These are phyloP conservation scores for Malus orientalis DNA, from an alignment of 306 rosid species.

Conservation along the genomic window DNA sequence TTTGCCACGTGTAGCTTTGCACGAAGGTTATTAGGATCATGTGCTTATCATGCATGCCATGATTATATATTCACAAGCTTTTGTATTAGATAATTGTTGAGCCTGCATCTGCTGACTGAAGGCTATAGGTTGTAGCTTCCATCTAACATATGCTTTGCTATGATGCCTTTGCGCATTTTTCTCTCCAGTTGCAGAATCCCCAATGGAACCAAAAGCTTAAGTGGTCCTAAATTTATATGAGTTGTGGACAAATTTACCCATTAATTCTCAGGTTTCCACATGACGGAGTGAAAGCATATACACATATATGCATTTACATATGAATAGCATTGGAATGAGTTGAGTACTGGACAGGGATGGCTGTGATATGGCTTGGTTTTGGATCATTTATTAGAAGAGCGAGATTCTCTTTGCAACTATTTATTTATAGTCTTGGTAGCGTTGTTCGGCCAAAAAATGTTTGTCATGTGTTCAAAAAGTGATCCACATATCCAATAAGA, in stretches of 20 bases:
- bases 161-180: conserved; percentile 1
- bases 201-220: neutral
- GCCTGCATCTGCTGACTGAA: neutral
- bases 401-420: neutral
- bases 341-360: neutral
- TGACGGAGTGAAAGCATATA: neutral
- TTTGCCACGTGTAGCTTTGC: conserved; percentile 31
- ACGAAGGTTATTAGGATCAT: conserved; percentile 47
- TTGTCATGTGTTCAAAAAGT: too few relatives aligned
- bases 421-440: neutral
- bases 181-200: conserved; percentile 1
- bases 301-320: neutral
- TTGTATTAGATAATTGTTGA: conserved; percentile 1
- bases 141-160: conserved; percentile 6
- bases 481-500: too few relatives aligned
- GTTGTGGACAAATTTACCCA: neutral
- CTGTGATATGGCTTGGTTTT: neutral
- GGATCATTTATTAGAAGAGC: neutral
- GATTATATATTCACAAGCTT: conserved; percentile 55
- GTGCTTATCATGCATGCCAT: conserved; percentile 57
- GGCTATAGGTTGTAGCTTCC: neutral
- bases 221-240: conserved; percentile 28
- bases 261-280: neutral
- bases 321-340: neutral
- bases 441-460: too few relatives aligned